Base-by-base conservation (phyloP, 2,329 filamentous ascomycete species). In the Pyrenophora teres region DNA sequence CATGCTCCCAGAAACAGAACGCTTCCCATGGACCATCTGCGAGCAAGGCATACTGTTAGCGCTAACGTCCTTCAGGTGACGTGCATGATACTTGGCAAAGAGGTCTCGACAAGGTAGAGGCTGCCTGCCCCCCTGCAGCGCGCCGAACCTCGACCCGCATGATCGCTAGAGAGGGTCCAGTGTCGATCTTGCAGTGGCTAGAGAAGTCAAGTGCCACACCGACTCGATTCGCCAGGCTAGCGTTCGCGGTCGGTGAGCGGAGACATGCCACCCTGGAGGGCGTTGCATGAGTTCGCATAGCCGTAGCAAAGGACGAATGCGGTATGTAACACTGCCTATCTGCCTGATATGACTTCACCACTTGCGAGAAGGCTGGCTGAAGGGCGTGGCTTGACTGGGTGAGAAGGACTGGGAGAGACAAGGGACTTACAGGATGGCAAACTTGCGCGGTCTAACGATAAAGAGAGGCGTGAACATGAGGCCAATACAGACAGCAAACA, bases 1-100 rank as follows among this genome's bases (percentile, higher is more conserved):
- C 94, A 99, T 64, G 92, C 96, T 64, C 86, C 84, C 66, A 97
- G 82, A 80, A 97, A 97, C 61, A 99, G 82, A 41, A 89, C 71
- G 41, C 93, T 97, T 48, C 92, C 94, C 73, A 97, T 86, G 42
- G 93, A 91, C 94, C 94, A 99, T 80, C 94, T 97, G 75, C 30
- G 71, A 62, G 59, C 42, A 63, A 57, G 56, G 50, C 59, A 63
- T 50, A 65, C 56, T 37, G 64, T 78, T 77, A 74, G 73, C 74
- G 56, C 64, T 60, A 59, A 52, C 43, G 43, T 54, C 40, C 54
- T 57, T 59, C 53, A 61, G 59, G 54, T 62, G 60, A 67, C 62
- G 62, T 62, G 58, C 59, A 60, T 58, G 56, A 54, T 51, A 47
- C 58, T 57, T 60, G 58, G 49, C 52, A 46, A 57, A 53, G 32